phyloP scores from a whole-genome alignment of 257 asterid species.

The Capsicum rhomboideum region DNA sequence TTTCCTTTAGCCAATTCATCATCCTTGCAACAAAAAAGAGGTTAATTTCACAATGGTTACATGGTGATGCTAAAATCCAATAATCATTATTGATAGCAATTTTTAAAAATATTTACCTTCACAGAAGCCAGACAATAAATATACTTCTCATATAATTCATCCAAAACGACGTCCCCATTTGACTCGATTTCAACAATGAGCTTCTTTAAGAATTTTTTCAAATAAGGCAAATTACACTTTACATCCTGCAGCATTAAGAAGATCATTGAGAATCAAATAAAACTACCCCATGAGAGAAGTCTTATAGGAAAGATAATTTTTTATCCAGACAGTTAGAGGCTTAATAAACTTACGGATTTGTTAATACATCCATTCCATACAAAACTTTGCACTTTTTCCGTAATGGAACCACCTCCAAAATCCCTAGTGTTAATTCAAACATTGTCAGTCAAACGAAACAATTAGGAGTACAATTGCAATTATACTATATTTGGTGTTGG shows the following conservation, averaged over 20 bases:
- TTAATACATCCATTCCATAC: conserved; percentile 62
- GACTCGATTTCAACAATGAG: conserved; percentile 70
- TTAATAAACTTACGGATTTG: conserved; percentile 36
- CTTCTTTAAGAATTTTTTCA: conserved; percentile 68
- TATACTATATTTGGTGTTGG: not conserved
- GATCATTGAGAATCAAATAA: not conserved
- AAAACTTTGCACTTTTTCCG: conserved; percentile 57
- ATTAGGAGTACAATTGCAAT: not conserved
- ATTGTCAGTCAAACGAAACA: not conserved
- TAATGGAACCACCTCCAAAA: conserved; percentile 63
- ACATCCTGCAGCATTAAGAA: conserved; percentile 29
- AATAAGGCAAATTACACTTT: conserved; percentile 41
- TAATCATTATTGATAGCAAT: not conserved
- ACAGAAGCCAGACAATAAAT: conserved; percentile 43
- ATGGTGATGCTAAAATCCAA: not conserved
- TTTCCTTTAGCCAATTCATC: conserved; percentile 35
- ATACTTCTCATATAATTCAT: conserved; percentile 68
- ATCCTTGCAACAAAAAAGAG: conserved; percentile 34
- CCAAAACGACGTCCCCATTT: conserved; percentile 55
- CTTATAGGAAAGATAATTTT: not conserved
- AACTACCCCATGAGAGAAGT: not conserved
- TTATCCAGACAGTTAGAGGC: not conserved
- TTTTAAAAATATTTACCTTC: conserved; percentile 28
- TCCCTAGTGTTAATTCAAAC: conserved; percentile 29
- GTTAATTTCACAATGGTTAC: not conserved